phyloP scores from a whole-genome alignment of 306 rosid genomes.

The Citrullus mucosospermus region DNA sequence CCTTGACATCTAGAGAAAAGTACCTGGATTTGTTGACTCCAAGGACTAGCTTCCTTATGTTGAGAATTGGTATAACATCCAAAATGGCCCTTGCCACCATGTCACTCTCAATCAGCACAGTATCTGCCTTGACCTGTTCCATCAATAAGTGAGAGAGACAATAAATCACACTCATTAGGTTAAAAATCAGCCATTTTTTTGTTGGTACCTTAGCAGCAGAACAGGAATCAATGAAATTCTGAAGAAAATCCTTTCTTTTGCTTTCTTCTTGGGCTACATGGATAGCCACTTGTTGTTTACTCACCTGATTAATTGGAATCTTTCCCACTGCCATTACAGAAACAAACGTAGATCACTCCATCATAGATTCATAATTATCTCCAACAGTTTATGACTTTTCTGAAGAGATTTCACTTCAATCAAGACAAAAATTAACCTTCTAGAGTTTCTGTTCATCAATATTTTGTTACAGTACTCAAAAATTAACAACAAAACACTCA shows the following conservation, averaged over 20 bases:
- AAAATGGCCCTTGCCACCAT: constrained; percentile 43
- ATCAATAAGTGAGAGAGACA: neutral
- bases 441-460: neutral
- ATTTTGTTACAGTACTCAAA: neutral
- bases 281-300: constrained; percentile 44
- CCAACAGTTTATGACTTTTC: neutral
- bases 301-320: constrained; percentile 66
- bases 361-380: neutral
- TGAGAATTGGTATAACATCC: constrained; percentile 42
- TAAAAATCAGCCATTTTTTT: neutral
- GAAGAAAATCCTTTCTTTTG: constrained; percentile 54
- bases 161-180: neutral
- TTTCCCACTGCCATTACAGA: constrained; percentile 51
- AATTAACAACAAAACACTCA: neutral
- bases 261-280: constrained; percentile 58
- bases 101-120: constrained; percentile 55
- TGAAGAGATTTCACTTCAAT: neutral
- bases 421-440: neutral
- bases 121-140: constrained; percentile 60
- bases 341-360: neutral
- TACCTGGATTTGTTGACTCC: constrained; percentile 66
- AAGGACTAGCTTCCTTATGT: constrained; percentile 42
- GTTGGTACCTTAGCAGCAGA: constrained; percentile 42
- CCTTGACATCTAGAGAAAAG: neutral
- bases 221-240: constrained; percentile 45